Evolutionary conservation across 805 yeast genomes (phyloP).

Genomic region (Brettanomyces anomalus): DNA sequence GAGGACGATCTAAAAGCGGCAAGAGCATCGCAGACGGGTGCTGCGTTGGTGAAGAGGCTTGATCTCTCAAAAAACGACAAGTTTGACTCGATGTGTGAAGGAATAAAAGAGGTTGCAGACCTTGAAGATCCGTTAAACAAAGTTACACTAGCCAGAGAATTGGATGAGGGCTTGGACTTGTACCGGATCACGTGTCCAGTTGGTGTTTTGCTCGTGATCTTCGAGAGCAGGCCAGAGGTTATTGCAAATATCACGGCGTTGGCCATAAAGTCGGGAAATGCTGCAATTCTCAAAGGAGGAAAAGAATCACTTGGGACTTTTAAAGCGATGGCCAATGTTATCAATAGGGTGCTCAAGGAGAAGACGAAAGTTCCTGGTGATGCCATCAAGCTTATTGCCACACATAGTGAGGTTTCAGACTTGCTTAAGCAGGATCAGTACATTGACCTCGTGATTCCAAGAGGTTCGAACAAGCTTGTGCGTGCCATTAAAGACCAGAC

Average conservation of each 20-base stretch:
- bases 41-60: constrained; percentile 72
- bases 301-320: constrained; percentile 86
- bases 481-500: constrained; percentile 78
- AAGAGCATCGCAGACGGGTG: constrained; percentile 45
- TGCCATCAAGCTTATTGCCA: constrained; percentile 79
- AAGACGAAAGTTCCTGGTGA: constrained; percentile 68
- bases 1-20: constrained; percentile 68
- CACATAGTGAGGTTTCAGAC: constrained; percentile 85
- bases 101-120: constrained; percentile 82
- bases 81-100: constrained; percentile 90
- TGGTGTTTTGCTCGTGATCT: constrained; percentile 86
- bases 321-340: constrained; percentile 66
- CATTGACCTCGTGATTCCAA: constrained; percentile 92
- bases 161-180: constrained; percentile 83
- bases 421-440: constrained; percentile 76
- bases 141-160: constrained; percentile 67
- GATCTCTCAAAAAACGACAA: constrained; percentile 79
- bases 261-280: constrained; percentile 93
- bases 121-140: constrained; percentile 92
- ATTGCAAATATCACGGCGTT: constrained; percentile 95
- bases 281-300: constrained; percentile 96
- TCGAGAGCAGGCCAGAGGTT: constrained; percentile 96
- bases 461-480: constrained; percentile 94
- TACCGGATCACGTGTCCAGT: constrained; percentile 87
- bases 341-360: constrained; percentile 44